Conservation (phyloP, 352 stramenopile genomes). For the Phytophthora vignae region DNA sequence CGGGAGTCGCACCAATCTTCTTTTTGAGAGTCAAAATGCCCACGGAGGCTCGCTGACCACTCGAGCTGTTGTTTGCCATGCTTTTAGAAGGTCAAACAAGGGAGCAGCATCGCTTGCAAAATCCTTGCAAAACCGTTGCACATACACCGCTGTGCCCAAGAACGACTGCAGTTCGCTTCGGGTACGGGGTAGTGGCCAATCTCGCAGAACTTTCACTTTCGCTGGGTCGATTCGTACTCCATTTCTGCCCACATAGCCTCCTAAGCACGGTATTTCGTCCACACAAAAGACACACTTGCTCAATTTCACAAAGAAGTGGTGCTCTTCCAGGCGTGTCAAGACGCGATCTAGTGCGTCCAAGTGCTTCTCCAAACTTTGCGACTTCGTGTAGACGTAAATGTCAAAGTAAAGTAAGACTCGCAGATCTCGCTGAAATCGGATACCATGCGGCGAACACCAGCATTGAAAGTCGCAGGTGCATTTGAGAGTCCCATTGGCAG, state of each 20-base stretch:
- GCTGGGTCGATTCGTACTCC: slow-evolving; percentile 28
- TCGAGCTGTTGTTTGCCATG: neutral
- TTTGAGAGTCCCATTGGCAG: slow-evolving; percentile 30
- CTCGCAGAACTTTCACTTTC: slow-evolving; percentile 24
- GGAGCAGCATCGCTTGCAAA: slow-evolving; percentile 20
- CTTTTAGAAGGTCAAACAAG: slow-evolving; percentile 20
- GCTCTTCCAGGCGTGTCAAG: slow-evolving; percentile 9
- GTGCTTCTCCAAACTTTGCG: slow-evolving; percentile 3
- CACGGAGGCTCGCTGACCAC: neutral
- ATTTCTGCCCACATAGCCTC: slow-evolving; percentile 28
- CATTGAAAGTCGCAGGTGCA: slow-evolving; percentile 24
- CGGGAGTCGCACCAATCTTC: slow-evolving; percentile 1
- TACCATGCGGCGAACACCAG: slow-evolving; percentile 6
- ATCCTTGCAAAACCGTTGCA: slow-evolving; percentile 14
- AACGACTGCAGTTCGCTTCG: slow-evolving; percentile 24
- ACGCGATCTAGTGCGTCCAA: slow-evolving; percentile 17
- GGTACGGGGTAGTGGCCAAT: slow-evolving; percentile 20
- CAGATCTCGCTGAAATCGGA: slow-evolving; percentile 11
- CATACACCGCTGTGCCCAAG: slow-evolving; percentile 12
- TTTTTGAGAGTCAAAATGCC: slow-evolving; percentile 13
- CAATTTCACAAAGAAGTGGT: slow-evolving; percentile 33
- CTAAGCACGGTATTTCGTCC: slow-evolving; percentile 30
- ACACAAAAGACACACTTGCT: slow-evolving; percentile 33
- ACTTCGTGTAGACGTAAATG: slow-evolving; percentile 24
- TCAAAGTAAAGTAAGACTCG: slow-evolving; percentile 19